Conservation (phyloP, 148 eudicot genomes). For the Rhododendron kiyosumense region DNA sequence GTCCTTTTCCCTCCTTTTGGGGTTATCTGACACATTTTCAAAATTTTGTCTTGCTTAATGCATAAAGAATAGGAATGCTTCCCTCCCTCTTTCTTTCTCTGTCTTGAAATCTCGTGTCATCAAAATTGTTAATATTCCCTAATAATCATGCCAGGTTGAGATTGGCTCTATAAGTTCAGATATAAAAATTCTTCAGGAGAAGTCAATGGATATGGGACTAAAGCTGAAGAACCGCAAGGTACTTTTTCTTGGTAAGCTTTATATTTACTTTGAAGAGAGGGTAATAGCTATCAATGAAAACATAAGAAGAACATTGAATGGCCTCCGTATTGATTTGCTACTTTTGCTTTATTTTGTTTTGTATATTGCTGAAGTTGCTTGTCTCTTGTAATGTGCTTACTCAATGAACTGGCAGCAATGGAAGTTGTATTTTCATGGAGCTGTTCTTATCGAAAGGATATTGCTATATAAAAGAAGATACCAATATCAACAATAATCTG, state of each 20-base stretch:
- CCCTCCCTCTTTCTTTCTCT: background rate
- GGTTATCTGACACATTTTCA: background rate
- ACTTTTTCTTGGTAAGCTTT: slow-evolving; percentile 8
- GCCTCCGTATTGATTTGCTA: background rate
- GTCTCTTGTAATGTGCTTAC: background rate
- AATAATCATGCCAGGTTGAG: slow-evolving; percentile 52
- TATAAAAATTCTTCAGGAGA: slow-evolving; percentile 96
- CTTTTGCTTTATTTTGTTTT: background rate
- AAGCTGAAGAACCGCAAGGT: slow-evolving; percentile 99
- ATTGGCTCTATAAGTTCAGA: slow-evolving; percentile 99
- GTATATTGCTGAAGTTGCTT: background rate
- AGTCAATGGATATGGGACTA: slow-evolving; percentile 98
- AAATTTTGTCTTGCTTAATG: background rate
- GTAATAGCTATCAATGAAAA: background rate
- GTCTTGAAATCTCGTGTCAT: background rate
- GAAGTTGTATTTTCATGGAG: background rate
- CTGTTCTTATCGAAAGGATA: background rate
- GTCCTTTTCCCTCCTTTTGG: background rate
- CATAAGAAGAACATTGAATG: background rate
- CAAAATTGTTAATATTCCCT: background rate
- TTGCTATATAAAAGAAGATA: background rate
- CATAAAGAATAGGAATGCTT: background rate
- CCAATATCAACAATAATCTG: background rate
- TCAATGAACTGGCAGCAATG: background rate
- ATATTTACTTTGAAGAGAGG: background rate